Conservation (phyloP, 2,329 filamentous ascomycete species). For the Hypoxylon sp. region DNA sequence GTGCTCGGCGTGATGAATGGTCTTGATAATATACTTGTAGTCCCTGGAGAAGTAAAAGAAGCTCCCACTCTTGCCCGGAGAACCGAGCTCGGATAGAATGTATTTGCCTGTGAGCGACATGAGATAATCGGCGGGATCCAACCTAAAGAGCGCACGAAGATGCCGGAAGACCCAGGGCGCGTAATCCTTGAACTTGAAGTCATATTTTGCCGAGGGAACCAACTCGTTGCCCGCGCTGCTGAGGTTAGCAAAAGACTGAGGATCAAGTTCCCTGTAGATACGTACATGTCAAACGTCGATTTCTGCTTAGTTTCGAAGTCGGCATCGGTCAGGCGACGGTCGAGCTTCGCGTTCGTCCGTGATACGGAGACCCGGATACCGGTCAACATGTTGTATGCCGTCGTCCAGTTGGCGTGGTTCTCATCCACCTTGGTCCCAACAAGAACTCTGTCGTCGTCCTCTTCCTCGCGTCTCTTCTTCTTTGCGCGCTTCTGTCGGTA, state of each 20-base stretch:
- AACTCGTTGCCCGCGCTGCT: slow-evolving; percentile 90
- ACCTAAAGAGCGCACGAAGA: slow-evolving; percentile 83
- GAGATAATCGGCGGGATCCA: slow-evolving; percentile 96
- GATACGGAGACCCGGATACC: slow-evolving; percentile 97
- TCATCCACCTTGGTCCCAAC: slow-evolving; percentile 98
- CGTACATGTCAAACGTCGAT: slow-evolving; percentile 97
- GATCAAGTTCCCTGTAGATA: slow-evolving; percentile 35
- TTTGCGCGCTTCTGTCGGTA: slow-evolving; percentile 91
- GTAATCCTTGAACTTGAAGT: slow-evolving; percentile 99
- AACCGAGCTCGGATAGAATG: slow-evolving; percentile 95
- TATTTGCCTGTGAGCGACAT: slow-evolving; percentile 99
- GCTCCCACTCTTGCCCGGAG: slow-evolving; percentile 96
- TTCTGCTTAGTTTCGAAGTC: slow-evolving; percentile 97
- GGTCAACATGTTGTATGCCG: slow-evolving; percentile 99
- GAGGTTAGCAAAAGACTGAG: slow-evolving; percentile 45
- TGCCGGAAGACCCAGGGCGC: slow-evolving; percentile 99
- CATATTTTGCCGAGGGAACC: slow-evolving; percentile 97
- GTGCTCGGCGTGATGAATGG: slow-evolving; percentile 94
- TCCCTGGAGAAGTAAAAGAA: slow-evolving; percentile 99
- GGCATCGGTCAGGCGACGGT: slow-evolving; percentile 85
- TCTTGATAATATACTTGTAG: slow-evolving; percentile 99
- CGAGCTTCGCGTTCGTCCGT: slow-evolving; percentile 94
- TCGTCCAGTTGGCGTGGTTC: slow-evolving; percentile 95
- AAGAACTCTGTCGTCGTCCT: slow-evolving; percentile 92
- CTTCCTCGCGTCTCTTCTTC: slow-evolving; percentile 83